These are phyloP conservation scores for Protomyces macrosporus DNA, from an alignment of 1,139 yeast genomes.

Conservation along the genomic window DNA sequence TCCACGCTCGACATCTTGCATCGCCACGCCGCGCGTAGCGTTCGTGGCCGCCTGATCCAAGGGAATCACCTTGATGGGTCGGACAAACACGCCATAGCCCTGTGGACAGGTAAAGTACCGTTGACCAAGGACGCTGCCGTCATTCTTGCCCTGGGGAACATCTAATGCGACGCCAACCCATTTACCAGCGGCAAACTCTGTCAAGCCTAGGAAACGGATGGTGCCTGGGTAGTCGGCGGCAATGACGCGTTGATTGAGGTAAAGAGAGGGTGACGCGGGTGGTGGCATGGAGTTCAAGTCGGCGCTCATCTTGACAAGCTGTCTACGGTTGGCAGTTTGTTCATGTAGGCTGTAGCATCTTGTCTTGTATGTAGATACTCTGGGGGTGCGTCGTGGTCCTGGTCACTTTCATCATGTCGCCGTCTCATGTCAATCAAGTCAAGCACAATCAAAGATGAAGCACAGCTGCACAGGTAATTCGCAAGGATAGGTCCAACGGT, in stretches of 20 bases:
- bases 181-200: conserved; percentile 31
- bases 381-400: too few species aligned
- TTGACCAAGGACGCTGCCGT: conserved; percentile 65
- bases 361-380: too few species aligned
- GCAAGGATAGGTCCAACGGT: too few species aligned
- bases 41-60: too few species aligned
- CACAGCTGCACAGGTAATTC: too few species aligned
- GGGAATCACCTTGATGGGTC: conserved; percentile 11
- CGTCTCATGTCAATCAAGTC: too few species aligned
- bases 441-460: too few species aligned
- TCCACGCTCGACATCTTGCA: too few species aligned
- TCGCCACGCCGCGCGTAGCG: too few species aligned
- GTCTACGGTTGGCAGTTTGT: too few species aligned
- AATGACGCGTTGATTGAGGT: conserved; percentile 13
- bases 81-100: conserved; percentile 49
- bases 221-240: conserved; percentile 28
- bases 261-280: not conserved
- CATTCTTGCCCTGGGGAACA: conserved; percentile 61
- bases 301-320: not conserved
- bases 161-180: conserved; percentile 80
- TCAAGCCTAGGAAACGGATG: conserved; percentile 30
- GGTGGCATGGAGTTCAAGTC: not conserved
- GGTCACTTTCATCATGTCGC: too few species aligned
- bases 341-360: too few species aligned
- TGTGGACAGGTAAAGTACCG: conserved; percentile 55